A percentile compares a stretch with the other conserved stretches of the same genome.
phyloP scores from a whole-genome alignment of 306 rosid species.

The Adenanthera pavonina region DNA sequence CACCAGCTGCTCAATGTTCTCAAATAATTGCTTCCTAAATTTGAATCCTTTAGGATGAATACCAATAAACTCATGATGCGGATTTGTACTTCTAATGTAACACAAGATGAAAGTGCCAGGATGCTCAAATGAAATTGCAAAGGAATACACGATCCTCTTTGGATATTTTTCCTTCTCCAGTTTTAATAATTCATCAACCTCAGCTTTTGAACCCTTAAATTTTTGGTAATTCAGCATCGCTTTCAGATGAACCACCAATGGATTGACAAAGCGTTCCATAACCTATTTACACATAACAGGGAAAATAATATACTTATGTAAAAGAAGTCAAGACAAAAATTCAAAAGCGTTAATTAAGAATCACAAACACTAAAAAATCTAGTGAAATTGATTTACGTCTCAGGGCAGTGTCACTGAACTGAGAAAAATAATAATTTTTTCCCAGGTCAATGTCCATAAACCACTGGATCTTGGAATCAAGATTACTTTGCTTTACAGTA shows the following conservation, averaged over 20 bases:
- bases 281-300: conserved; percentile 39
- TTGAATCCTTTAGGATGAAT: conserved; percentile 56
- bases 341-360: conserved; percentile 19
- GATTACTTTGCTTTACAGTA: not conserved
- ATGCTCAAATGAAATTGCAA: conserved; percentile 55
- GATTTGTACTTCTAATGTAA: conserved; percentile 49
- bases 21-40: conserved; percentile 57
- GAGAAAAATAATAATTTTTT: not conserved
- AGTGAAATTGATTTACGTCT: conserved; percentile 21
- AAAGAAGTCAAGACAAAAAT: conserved; percentile 23
- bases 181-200: conserved; percentile 47
- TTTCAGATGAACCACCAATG: conserved; percentile 52
- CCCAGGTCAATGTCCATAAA: conserved; percentile 17
- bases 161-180: conserved; percentile 53
- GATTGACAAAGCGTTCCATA: conserved; percentile 47
- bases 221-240: conserved; percentile 45
- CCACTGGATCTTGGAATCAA: conserved; percentile 23
- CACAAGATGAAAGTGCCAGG: conserved; percentile 57
- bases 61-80: conserved; percentile 55
- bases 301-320: conserved; percentile 9
- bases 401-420: not conserved
- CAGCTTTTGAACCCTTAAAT: conserved; percentile 59
- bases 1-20: conserved; percentile 45
- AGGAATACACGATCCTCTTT: conserved; percentile 49
- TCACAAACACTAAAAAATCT: conserved; percentile 25